Base-by-base conservation (phyloP, 176 grass and related monocot genomes). In the Pharus latifolius region DNA sequence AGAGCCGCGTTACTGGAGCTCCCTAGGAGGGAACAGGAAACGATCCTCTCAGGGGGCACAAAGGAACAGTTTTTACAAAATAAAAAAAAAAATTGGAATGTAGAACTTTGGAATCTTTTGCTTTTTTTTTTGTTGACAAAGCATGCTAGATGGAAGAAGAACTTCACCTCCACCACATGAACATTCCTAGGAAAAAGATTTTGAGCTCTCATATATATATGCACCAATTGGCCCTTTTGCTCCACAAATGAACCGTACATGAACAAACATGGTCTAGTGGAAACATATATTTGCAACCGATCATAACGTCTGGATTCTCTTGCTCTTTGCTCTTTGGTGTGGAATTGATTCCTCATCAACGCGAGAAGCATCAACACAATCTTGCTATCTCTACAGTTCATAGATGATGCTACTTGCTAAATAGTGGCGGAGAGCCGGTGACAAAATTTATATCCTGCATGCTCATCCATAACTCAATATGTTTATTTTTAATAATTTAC, bases 101-200 rank as follows among this genome's bases (percentile, higher is more conserved):
- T 55, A 13, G 44, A 57, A 80, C 49, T 30, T 67, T 57, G 58
- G 65, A 30, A 76, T 76, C 65, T 14, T 25, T 65, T 71, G 23
- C 65, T 28, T 71, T 75, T 65, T 30, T 38, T 9, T 38, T 38
- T 38, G 35, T 4, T 9, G 46, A 71, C 64, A 81, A 71, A 81
- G 72, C 41, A 8, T 81, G 57, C 43, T 32, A 18, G 3, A 13
- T 25, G 28, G 72, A 74, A 71, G n/a, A n/a, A 65, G 72, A 72
- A 86, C 77, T 71, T 76, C 65, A 35, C 72, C 70, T 80, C 66
- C 77, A 86, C 78, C 65, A 81, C 56, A 81, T 86, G 40, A 46
- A 50, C 60, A 4, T 66, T 55, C 60, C 4, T 25, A 17, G 18
- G 35, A 65, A 9, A 31, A 26, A 65, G 23, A 44, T 56, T 44